Evolutionary conservation across 257 asterid species (phyloP), one percentile per base, ranked within the genome.

Genomic region (Solanum corneliomulleri): DNA sequence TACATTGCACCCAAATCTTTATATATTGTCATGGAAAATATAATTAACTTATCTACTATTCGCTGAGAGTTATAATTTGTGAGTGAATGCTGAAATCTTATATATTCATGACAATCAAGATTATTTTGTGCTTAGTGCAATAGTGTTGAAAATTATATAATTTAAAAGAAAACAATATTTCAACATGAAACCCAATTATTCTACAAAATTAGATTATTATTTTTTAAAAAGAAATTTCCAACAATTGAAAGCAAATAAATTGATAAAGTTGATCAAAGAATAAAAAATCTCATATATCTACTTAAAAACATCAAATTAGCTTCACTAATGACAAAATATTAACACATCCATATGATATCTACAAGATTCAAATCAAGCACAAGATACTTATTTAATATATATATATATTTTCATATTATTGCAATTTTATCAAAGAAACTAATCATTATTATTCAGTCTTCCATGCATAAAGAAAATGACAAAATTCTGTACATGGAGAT

Each of bases 381-480:
- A 41, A 23, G 35, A 15, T 23, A 75, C 82, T 75, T 16, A 41
- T 42, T 12, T 7, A 75, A 9, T 21, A 9, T 35, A 16, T 52
- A 6, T 29, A 29, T 29, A 29, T 52, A 12, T 75, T 8, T 41
- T 4, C 23, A 2, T 74, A 39, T 74, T 25, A 2, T 21, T 76
- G 4, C 14, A 25, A 44, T 77, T 77, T 77, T 25, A 77, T 23
- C 1, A 29, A 23, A 21, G 52, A 4, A 20, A 62, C 16, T 4
- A 29, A 29, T 41, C 45, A 39, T 93, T 91, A 39, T 92, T 92
- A 94, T 21, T 88, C 92, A 72, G 91, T 92, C 88, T 85, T 96
- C 94, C 98, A 96, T 60, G 98, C 99, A 91, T 92, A 96, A 68
- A 95, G 89, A 90, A 94, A 93, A 90, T 93, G 98, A 90, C 94